Conservation (phyloP, 176 grass and related monocot genomes). For the Puccinellia tenuiflora region DNA sequence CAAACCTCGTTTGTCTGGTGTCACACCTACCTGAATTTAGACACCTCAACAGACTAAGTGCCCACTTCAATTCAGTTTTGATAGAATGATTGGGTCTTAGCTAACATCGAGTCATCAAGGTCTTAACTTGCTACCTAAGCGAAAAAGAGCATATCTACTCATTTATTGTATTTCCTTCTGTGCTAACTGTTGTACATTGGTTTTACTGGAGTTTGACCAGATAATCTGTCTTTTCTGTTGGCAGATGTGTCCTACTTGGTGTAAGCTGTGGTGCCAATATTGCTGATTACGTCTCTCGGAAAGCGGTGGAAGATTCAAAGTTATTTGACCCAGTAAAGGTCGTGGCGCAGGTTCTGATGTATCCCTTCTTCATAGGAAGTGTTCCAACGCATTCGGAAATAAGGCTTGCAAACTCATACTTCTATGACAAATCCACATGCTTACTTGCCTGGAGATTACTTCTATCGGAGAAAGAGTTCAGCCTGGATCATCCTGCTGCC, state of each 20-base stretch:
- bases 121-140: background rate
- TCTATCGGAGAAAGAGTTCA: conserved; percentile 73
- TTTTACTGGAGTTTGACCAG: conserved; percentile 7
- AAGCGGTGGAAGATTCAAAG: conserved; percentile 52
- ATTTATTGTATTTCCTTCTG: background rate
- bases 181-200: background rate
- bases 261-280: conserved; percentile 86
- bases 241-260: conserved; percentile 91
- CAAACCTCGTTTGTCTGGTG: background rate
- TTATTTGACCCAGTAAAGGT: conserved; percentile 71
- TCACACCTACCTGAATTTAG: background rate
- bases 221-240: background rate
- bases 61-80: background rate
- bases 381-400: conserved; percentile 85
- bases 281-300: conserved; percentile 77
- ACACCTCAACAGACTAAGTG: background rate
- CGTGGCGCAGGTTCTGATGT: conserved; percentile 93
- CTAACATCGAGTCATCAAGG: background rate
- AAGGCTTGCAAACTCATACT: conserved; percentile 88
- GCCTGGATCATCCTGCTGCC: conserved; percentile 72
- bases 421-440: conserved; percentile 85
- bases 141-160: background rate
- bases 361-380: conserved; percentile 87
- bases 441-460: conserved; percentile 89
- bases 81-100: background rate